Evolutionary conservation across 2,329 filamentous ascomycete species (phyloP), one percentile per base, ranked within the genome.

Genomic region (Mycosphaerella arachidis): DNA sequence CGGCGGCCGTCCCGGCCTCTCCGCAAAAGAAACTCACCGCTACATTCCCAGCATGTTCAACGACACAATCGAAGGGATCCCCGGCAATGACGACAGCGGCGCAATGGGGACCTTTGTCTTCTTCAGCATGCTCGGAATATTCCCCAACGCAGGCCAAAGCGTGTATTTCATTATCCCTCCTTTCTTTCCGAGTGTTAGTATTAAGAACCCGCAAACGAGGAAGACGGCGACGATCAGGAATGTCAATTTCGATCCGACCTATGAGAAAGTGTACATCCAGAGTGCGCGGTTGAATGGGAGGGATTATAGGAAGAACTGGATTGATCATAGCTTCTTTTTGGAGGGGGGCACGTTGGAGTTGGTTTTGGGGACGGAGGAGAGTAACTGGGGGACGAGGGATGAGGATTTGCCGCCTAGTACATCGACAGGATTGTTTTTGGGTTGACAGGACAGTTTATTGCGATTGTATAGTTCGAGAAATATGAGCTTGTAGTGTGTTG

Each of bases 71-170:
- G 69, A 68, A 7, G 87, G 88, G 0, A 76, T 90, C 0, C 87
- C 87, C 0, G 88, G 88, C 0, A 90, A 90, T 72, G 85, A 82
- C 48, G 88, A 90, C 70, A 86, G 86, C 1, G 88, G 88, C 6
- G 85, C 87, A 13, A 89, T 90, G 86, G 86, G 90, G 70, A 85
- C 82, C 7, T 89, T 86, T 83, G 72, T 88, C 2, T 73, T 88
- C 8, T 90, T 87, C 84, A 84, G 83, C 63, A 87, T 88, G 81
- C 80, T 89, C 40, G 86, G 86, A 1, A 74, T 89, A 30, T 89
- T 88, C 65, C 87, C 86, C 1, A 76, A 90, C 63, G 87, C 86
- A 0, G 86, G 85, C 0, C 86, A 89, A 75, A 85, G 85, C 0
- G 87, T 68, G 2, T 72, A 71, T 59, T 66, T 73, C 52, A 68